Percentiles rank a stretch among this genome's conserved stretches.
phyloP scores from a whole-genome alignment of 345 rosid species.

The Populus ilicifolia region DNA sequence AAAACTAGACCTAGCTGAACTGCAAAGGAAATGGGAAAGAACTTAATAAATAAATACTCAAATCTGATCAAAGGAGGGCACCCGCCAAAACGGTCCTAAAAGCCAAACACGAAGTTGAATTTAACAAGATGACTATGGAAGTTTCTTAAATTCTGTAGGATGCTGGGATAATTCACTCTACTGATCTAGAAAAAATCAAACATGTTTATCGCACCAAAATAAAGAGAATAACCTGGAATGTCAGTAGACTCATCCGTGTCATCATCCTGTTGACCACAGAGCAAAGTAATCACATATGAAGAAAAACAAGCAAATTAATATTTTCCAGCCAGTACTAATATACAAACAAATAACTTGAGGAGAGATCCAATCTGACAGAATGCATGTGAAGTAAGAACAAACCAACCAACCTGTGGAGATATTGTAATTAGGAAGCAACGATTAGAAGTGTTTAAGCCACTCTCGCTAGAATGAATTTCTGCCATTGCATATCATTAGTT shows the following conservation, averaged over 20 bases:
- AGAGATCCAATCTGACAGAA: not conserved
- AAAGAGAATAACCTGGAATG: constrained; percentile 52
- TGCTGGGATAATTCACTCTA: too few relatives aligned
- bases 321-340: not conserved
- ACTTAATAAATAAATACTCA: not conserved
- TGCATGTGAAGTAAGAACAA: not conserved
- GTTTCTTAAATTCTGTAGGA: too few relatives aligned
- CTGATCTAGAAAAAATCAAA: too few relatives aligned
- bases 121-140: not conserved
- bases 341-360: not conserved
- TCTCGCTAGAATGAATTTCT: constrained; percentile 88
- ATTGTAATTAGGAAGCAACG: constrained; percentile 77
- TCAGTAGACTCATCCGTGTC: constrained; percentile 57
- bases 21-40: constrained; percentile 43
- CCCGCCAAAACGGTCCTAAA: not conserved
- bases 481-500: not conserved
- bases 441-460: constrained; percentile 84
- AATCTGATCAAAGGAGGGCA: constrained; percentile 1
- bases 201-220: not conserved
- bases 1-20: constrained; percentile 85
- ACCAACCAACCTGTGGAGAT: constrained; percentile 59
- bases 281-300: constrained; percentile 8
- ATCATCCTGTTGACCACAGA: constrained; percentile 56
- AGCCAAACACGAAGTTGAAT: not conserved
- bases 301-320: not conserved